Percentiles rank a stretch among this genome's conserved stretches.
Evolutionary conservation across 768 basidiomycete genomes (phyloP).

Genomic region (Erythrobasidium yunnanense): DNA sequence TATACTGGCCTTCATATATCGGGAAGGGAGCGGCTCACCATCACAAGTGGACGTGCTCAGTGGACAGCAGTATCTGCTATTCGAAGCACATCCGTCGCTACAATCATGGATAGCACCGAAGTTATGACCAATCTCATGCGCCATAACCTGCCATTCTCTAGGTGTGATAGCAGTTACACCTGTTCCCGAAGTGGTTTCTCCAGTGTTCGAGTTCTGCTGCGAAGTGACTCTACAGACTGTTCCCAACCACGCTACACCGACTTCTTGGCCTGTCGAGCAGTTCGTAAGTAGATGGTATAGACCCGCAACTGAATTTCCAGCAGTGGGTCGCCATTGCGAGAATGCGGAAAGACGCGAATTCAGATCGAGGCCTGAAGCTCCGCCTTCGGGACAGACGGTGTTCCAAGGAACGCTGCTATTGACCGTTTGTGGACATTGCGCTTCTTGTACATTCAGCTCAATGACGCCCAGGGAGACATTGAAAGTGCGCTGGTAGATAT

Average conservation of each 20-base stretch:
- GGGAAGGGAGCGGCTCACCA: conserved; percentile 18
- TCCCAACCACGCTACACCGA: conserved; percentile 76
- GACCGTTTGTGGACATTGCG: conserved; percentile 54
- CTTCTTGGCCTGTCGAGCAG: conserved; percentile 64
- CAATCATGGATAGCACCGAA: conserved; percentile 52
- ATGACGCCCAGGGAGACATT: conserved; percentile 75
- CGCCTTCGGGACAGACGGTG: conserved; percentile 48
- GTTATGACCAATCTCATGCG: conserved; percentile 76
- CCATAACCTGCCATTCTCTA: conserved; percentile 70
- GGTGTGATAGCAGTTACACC: conserved; percentile 66
- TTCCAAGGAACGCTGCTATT: conserved; percentile 63
- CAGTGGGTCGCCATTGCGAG: conserved; percentile 66
- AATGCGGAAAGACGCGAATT: conserved; percentile 66
- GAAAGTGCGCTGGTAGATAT: conserved; percentile 54
- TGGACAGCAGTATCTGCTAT: conserved; percentile 60
- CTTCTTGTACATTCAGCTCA: conserved; percentile 61
- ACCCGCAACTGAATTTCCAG: conserved; percentile 56
- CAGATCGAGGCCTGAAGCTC: conserved; percentile 45
- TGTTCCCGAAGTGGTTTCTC: conserved; percentile 48
- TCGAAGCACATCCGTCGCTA: conserved; percentile 53
- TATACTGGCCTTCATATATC: background rate
- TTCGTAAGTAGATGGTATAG: conserved; percentile 83
- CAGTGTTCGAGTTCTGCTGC: background rate
- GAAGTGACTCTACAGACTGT: conserved; percentile 49
- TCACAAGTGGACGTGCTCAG: conserved; percentile 52